Evolutionary conservation across 306 rosid species (phyloP), one percentile per base, ranked within the genome.

Genomic region (apple (Malus domestica)): DNA sequence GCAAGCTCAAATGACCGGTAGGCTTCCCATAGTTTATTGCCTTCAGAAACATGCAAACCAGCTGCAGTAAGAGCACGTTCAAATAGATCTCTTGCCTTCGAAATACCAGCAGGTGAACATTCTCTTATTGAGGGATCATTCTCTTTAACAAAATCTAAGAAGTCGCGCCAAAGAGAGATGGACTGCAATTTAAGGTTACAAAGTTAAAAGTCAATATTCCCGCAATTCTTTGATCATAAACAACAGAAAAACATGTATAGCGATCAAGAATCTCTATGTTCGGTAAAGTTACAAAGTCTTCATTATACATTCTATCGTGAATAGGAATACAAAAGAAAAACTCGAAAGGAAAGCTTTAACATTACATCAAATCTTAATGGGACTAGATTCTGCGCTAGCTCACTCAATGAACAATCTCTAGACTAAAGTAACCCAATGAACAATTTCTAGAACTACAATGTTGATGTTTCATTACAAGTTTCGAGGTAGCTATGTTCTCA

Each of bases 21-120:
- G 67, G 89, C 88, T 77, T 90, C 92, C 99, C 99, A 95, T 82
- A 95, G 79, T 78, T 80, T 86, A 79, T 64, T 81, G 30, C 97
- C 99, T 79, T 95, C 86, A 3, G 89, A 58, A 77, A 95, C 83
- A 86, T 92, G 97, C 92, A 95, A 81, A 76, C 99, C 97, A 67
- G 85, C 87, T 18, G 97, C 96, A 32, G 97, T 87, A 79, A 95
- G 93, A 64, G 97, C 97, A 57, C 78, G 85, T 77, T 95, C 97
- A 83, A 87, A 95, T 32, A 92, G 83, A 78, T 87, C 97, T 82
- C 96, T 88, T 63, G 87, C 87, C 86, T 86, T 92, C 5, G 86
- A 83, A 79, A 92, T 73, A 30, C 96, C 97, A 80, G 85, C 67
- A 55, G 85, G 83, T 27, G 88, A 86, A 87, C 81, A 80, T 67